phyloP scores from a whole-genome alignment of 768 basidiomycete genomes.

The Mycena maculata region DNA sequence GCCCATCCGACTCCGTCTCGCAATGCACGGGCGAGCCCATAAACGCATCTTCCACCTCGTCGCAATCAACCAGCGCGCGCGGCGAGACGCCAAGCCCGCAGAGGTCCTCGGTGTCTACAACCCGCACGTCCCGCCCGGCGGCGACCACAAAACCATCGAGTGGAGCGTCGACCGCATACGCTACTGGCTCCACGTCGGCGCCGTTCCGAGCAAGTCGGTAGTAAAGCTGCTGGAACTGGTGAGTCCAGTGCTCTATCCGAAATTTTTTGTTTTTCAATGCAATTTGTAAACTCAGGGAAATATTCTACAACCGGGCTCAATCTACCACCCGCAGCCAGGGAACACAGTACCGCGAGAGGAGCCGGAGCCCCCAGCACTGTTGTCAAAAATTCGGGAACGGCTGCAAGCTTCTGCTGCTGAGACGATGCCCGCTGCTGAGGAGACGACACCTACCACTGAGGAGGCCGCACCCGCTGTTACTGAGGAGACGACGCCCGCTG shows the following conservation, averaged over 20 bases:
- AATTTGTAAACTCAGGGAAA: conserved; percentile 66
- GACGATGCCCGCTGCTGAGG: too few relatives aligned
- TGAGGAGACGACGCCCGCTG: too few relatives aligned
- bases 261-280: not conserved
- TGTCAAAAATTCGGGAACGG: conserved; percentile 26
- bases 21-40: conserved; percentile 83
- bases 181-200: conserved; percentile 91
- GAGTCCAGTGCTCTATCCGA: conserved; percentile 45
- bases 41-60: conserved; percentile 87
- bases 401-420: conserved; percentile 5
- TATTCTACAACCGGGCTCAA: conserved; percentile 67
- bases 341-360: conserved; percentile 31
- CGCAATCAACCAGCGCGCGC: conserved; percentile 76
- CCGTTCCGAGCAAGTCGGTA: conserved; percentile 82
- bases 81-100: conserved; percentile 87
- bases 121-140: conserved; percentile 66
- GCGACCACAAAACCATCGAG: conserved; percentile 76
- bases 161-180: conserved; percentile 94
- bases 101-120: conserved; percentile 90
- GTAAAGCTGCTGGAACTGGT: conserved; percentile 84
- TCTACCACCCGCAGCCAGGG: conserved; percentile 59
- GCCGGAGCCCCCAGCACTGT: conserved; percentile 30
- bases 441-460: too few relatives aligned
- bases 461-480: too few relatives aligned
- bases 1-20: conserved; percentile 88